A percentile compares a stretch with the other conserved stretches of the same genome.
Evolutionary conservation across 495 filamentous ascomycete genomes (phyloP).

Genomic region (Xylaria grammica): DNA sequence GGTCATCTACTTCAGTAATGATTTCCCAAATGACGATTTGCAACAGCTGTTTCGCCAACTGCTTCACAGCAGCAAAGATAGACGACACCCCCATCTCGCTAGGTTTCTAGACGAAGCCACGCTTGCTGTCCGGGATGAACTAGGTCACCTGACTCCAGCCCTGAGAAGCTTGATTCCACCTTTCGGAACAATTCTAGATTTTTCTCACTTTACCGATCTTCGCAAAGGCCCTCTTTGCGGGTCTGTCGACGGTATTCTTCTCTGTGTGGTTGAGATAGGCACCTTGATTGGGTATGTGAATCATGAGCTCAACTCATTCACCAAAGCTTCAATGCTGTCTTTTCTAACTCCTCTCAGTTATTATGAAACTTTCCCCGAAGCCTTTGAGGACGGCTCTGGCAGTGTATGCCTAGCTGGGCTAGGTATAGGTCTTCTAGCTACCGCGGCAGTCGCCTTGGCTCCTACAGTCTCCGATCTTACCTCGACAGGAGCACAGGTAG

Average conservation of each 20-base stretch:
- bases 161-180: conserved; percentile 38
- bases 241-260: conserved; percentile 45
- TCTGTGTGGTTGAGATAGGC: conserved; percentile 43
- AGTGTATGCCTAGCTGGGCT: conserved; percentile 42
- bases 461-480: conserved; percentile 36
- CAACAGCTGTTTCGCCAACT: conserved; percentile 47
- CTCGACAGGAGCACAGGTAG: conserved; percentile 35
- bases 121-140: conserved; percentile 43
- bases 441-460: conserved; percentile 45
- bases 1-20: conserved; percentile 54
- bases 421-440: conserved; percentile 46
- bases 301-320: not conserved
- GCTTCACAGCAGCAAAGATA: conserved; percentile 48
- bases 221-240: conserved; percentile 41
- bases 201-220: conserved; percentile 39
- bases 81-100: conserved; percentile 37
- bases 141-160: conserved; percentile 22
- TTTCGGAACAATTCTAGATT: conserved; percentile 44
- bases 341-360: too few species aligned
- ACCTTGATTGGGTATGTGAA: conserved; percentile 48
- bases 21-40: conserved; percentile 42
- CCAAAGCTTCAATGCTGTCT: too few species aligned
- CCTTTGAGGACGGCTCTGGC: too few species aligned
- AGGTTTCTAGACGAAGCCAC: conserved; percentile 46
- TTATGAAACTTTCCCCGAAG: too few species aligned